Evolutionary conservation across 2,329 filamentous ascomycete species (phyloP).

Genomic region (Penicillium sp.): DNA sequence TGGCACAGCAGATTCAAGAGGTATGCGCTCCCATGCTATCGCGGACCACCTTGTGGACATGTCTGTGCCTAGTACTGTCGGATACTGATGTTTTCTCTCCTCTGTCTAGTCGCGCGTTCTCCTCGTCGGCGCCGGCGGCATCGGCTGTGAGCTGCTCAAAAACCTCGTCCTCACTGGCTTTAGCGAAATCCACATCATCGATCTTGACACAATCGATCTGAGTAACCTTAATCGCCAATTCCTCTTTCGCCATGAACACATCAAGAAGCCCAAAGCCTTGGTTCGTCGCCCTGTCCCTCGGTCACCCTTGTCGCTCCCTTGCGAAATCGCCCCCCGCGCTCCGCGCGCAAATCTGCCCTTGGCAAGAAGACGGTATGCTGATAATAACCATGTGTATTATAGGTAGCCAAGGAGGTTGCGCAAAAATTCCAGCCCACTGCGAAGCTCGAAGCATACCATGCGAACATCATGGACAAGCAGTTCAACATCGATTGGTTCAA

Average conservation of each 20-base stretch:
- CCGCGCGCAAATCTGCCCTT: background rate
- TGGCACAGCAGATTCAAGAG: slow-evolving; percentile 46
- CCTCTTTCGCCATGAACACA: slow-evolving; percentile 93
- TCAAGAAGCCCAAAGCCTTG: slow-evolving; percentile 94
- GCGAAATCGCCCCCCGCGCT: slow-evolving; percentile 5
- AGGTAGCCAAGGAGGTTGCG: slow-evolving; percentile 93
- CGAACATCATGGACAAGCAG: slow-evolving; percentile 87
- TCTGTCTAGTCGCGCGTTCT: slow-evolving; percentile 74
- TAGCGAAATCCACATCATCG: slow-evolving; percentile 90
- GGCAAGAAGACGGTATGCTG: slow-evolving; percentile 12
- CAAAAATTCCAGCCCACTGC: slow-evolving; percentile 87
- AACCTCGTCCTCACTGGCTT: slow-evolving; percentile 92
- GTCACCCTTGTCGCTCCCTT: slow-evolving; percentile 14
- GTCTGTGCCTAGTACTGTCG: background rate
- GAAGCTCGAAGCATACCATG: slow-evolving; percentile 85
- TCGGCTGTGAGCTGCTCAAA: slow-evolving; percentile 96
- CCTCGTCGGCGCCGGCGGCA: slow-evolving; percentile 94
- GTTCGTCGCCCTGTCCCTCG: slow-evolving; percentile 55
- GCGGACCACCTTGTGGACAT: background rate
- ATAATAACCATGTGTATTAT: slow-evolving; percentile 17
- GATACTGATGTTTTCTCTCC: slow-evolving; percentile 14
- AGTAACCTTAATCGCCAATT: slow-evolving; percentile 98
- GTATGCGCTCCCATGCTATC: slow-evolving; percentile 28
- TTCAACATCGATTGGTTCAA: slow-evolving; percentile 91
- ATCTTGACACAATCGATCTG: slow-evolving; percentile 97